Evolutionary conservation across 768 basidiomycete genomes (phyloP), one percentile per base, ranked within the genome.

Genomic region (Suillus discolor): DNA sequence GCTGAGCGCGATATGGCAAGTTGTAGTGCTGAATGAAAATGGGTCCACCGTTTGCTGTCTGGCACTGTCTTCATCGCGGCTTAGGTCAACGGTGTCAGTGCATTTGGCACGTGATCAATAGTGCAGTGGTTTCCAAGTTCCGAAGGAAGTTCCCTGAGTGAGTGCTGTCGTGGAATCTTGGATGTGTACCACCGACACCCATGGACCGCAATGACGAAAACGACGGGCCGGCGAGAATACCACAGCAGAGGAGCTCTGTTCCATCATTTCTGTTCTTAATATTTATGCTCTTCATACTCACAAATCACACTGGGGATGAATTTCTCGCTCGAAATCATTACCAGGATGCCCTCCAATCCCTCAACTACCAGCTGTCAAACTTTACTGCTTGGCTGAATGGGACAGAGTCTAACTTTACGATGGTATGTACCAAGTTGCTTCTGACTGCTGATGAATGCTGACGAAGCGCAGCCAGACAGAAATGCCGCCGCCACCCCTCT

Each of bases 221-320:
- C 57, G 65, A 51, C 13, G 57, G 34, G 45, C 39, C 39, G 6
- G 59, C 25, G 18, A 60, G 59, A 38, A 69, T 75, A 16, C 77
- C 78, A 38, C 82, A 80, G 25, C 83, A 76, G 62, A 84, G 89
- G 34, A 85, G 85, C 74, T 89, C 90, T 2, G 78, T 93, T 47
- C 85, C 92, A 1, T 88, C 89, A 7, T 86, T 94, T 69, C 81
- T 94, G 42, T 87, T 94, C 79, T 80, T 93, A 63, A 84, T 82
- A 69, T 85, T 94, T 65, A 82, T 93, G 72, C 80, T 94, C 34
- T 93, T 90, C 77, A 83, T 94, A 85, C 85, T 94, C 75, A 91
- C 89, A 57, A 92, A 88, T 70, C 88, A 89, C 66, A 88, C 84
- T 66, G 83, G 85, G 8, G 91, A 92, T 70, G 89, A 91, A 71